These are phyloP conservation scores for Pachyrhizus erosus DNA, from an alignment of 306 rosid species.

Conservation along the genomic window DNA sequence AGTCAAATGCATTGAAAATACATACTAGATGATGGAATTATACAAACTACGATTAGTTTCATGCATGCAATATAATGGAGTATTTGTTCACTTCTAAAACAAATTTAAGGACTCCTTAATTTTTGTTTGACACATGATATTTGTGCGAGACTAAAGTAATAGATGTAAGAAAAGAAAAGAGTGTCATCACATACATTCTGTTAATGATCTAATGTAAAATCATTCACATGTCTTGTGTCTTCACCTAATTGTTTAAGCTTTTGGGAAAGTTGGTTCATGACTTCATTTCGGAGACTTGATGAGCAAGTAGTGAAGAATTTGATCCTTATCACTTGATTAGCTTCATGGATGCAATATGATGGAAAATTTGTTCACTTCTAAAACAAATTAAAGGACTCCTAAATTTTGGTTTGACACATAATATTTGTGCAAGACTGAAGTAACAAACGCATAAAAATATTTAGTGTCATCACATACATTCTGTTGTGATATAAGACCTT, in stretches of 20 bases:
- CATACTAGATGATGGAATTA: background rate
- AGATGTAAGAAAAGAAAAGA: background rate
- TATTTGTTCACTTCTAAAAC: conserved; percentile 24
- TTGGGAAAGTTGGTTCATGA: too few species aligned
- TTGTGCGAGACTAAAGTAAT: conserved; percentile 14
- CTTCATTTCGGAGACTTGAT: too few species aligned
- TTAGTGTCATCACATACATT: background rate
- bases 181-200: background rate
- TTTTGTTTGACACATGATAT: conserved; percentile 14
- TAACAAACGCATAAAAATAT: background rate
- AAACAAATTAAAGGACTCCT: conserved; percentile 5
- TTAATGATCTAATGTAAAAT: background rate
- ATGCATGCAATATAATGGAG: conserved; percentile 17
- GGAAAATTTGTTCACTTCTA: conserved; percentile 24
- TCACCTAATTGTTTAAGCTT: too few species aligned
- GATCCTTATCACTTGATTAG: background rate
- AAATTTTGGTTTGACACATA: conserved; percentile 23
- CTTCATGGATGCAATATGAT: conserved; percentile 28
- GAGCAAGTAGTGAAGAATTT: too few species aligned
- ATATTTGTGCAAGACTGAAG: conserved; percentile 17
- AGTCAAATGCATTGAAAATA: conserved; percentile 39
- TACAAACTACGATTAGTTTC: conserved; percentile 20
- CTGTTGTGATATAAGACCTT: background rate
- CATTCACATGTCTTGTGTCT: background rate
- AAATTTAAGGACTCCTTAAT: conserved; percentile 14